A percentile compares a stretch with the other conserved stretches of the same genome.
Evolutionary conservation across 306 rosid species (phyloP).

Genomic region (Lotus japonicus): DNA sequence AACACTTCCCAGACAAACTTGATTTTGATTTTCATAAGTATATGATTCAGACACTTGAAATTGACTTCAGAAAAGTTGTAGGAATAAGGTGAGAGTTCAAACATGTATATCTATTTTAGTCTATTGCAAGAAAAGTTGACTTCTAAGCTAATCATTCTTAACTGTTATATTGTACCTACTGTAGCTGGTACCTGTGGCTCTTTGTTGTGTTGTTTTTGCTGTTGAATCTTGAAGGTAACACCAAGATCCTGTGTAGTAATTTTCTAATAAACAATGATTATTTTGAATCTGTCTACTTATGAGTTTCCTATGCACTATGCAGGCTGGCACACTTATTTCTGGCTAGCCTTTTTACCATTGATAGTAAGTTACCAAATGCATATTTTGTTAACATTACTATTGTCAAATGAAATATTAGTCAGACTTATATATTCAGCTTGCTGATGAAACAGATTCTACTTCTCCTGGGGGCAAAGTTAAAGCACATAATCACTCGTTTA

Average conservation of each 20-base stretch:
- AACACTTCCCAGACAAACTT: conserved; percentile 17
- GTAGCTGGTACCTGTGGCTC: conserved; percentile 89
- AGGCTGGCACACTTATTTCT: conserved; percentile 96
- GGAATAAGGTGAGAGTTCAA: conserved; percentile 63
- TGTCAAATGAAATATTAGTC: conserved; percentile 8
- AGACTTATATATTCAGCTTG: conserved; percentile 7
- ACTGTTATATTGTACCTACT: background rate
- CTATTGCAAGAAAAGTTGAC: background rate
- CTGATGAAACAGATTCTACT: conserved; percentile 58
- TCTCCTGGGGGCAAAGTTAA: conserved; percentile 93
- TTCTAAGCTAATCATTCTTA: conserved; percentile 8
- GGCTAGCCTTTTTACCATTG: conserved; percentile 85
- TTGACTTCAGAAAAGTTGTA: conserved; percentile 67
- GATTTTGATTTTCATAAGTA: conserved; percentile 47
- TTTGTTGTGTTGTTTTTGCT: conserved; percentile 88
- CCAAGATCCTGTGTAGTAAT: conserved; percentile 9
- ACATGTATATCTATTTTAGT: background rate
- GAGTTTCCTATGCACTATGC: conserved; percentile 32
- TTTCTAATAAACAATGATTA: background rate
- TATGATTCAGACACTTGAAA: conserved; percentile 57
- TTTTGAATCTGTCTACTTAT: background rate
- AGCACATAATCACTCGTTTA: conserved; percentile 62
- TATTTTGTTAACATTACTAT: conserved; percentile 10
- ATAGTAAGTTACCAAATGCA: conserved; percentile 48
- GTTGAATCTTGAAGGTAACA: conserved; percentile 63